These are phyloP conservation scores for Coemansia sp. DNA, from an alignment of 192 early-diverging fungal species.

Conservation along the genomic window DNA sequence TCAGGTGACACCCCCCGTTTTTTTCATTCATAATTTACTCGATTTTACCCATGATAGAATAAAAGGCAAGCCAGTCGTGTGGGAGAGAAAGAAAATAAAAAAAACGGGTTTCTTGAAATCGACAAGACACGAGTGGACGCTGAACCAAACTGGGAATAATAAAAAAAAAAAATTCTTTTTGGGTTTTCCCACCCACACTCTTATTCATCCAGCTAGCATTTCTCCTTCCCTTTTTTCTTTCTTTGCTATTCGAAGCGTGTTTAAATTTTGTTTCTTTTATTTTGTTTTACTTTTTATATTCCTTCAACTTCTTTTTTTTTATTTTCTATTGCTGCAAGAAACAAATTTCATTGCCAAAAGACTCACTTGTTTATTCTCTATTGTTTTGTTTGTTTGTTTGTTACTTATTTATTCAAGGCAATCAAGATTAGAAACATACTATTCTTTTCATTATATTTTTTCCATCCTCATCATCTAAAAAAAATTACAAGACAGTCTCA, in stretches of 20 bases:
- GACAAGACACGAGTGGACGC: neutral
- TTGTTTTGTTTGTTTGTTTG: neutral
- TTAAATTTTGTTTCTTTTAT: too few species aligned
- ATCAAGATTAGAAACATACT: too few species aligned
- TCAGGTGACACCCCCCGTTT: neutral
- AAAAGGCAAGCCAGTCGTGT: neutral
- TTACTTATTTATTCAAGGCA: neutral
- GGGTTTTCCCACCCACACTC: neutral
- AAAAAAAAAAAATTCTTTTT: neutral
- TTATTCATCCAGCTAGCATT: too few species aligned
- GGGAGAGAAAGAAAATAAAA: too few species aligned
- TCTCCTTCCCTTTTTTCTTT: too few species aligned
- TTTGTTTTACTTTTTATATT: neutral
- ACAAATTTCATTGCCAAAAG: too few species aligned
- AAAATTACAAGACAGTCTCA: neutral
- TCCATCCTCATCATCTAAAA: too few species aligned
- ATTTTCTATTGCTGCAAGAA: neutral
- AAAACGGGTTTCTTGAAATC: neutral
- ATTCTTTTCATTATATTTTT: too few species aligned
- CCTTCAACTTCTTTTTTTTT: constrained; percentile 5
- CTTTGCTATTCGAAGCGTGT: too few species aligned
- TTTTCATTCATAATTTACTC: neutral
- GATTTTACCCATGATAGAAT: neutral
- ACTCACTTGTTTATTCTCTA: neutral
- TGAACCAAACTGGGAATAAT: too few species aligned